phyloP scores from a whole-genome alignment of 805 yeast species.

The Lachancea meyersii region DNA sequence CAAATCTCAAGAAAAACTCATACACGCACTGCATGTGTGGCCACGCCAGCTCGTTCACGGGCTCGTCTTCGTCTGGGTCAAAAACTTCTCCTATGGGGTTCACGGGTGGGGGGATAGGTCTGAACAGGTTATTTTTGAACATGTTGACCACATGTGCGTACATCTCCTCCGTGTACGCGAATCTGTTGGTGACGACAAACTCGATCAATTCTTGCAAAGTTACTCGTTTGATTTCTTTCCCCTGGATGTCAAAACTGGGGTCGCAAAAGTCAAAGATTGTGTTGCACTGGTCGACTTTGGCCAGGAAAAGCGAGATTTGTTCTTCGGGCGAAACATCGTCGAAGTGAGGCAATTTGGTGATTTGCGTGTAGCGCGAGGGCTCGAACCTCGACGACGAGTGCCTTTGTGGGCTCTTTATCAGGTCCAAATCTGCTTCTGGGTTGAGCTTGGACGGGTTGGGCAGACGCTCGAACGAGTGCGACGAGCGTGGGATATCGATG shows the following conservation, averaged over 20 bases:
- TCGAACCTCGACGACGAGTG: conserved; percentile 91
- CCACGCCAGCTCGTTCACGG: conserved; percentile 94
- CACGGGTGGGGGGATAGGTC: conserved; percentile 97
- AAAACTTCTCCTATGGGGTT: conserved; percentile 93
- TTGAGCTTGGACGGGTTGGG: conserved; percentile 57
- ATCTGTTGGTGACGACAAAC: conserved; percentile 74
- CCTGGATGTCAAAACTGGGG: conserved; percentile 84
- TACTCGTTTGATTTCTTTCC: conserved; percentile 83
- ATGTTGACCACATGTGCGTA: conserved; percentile 80
- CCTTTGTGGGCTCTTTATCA: conserved; percentile 79
- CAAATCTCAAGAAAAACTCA: conserved; percentile 86
- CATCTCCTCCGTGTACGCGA: conserved; percentile 85
- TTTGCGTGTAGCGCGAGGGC: conserved; percentile 59
- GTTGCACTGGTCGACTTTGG: conserved; percentile 91
- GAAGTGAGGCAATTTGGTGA: conserved; percentile 73
- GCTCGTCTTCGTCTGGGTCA: conserved; percentile 99
- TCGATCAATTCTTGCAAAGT: conserved; percentile 87
- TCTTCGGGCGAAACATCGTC: conserved; percentile 84
- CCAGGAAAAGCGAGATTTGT: conserved; percentile 63
- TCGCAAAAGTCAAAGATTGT: conserved; percentile 91
- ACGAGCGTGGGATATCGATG: conserved; percentile 34
- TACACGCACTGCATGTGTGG: conserved; percentile 97
- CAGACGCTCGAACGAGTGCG: conserved; percentile 51
- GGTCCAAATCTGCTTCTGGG: conserved; percentile 60
- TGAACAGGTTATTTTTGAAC: conserved; percentile 83